Evolutionary conservation across 805 yeast genomes (phyloP), one percentile per base, ranked within the genome.

Genomic region (Torulaspora gathmanii): DNA sequence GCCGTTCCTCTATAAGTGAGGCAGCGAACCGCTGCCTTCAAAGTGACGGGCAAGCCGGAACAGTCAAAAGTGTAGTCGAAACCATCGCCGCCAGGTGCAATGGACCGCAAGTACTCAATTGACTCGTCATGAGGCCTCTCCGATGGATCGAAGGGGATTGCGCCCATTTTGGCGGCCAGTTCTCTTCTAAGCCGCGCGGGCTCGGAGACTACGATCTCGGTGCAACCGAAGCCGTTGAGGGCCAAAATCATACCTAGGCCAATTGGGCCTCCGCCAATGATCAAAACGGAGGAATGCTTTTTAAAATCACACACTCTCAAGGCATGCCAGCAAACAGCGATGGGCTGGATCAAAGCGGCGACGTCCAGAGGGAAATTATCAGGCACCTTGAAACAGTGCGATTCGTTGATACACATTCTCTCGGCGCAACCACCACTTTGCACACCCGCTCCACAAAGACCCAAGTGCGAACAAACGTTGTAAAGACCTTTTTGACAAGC

Each of bases 241-340:
- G 80, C 82, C 40, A 80, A 63, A 17, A 80, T 68, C 1, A 82
- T 73, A 28, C 83, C 77, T 25, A 80, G 61, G 1, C 85, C 84
- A 56, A 80, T 79, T 25, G 84, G 82, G 10, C 85, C 85, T 31
- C 78, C 78, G 31, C 85, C 85, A 3, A 80, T 55, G 19, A 80
- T 75, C 39, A 80, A 60, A 3, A 74, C 79, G 11, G 70, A 59
- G 13, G 70, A 66, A 28, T 80, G 81, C 27, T 57, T 63, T 47
- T 68, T 58, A 53, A 76, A 73, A 0, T 69, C 53, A 64, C 79
- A 65, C 3, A 72, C 65, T 44, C 72, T 68, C 13, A 75, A 75
- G 4, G 82, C 83, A 51, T 79, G 84, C 80, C 81, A 42, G 53
- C 50, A 74, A 65, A 78, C 83, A 2, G 81, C 71, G 39, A 79